Percentiles rank a stretch among this genome's conserved stretches.
These are phyloP conservation scores for Daldinia sp. DNA, from an alignment of 2,329 filamentous ascomycete genomes.

Conservation along the genomic window DNA sequence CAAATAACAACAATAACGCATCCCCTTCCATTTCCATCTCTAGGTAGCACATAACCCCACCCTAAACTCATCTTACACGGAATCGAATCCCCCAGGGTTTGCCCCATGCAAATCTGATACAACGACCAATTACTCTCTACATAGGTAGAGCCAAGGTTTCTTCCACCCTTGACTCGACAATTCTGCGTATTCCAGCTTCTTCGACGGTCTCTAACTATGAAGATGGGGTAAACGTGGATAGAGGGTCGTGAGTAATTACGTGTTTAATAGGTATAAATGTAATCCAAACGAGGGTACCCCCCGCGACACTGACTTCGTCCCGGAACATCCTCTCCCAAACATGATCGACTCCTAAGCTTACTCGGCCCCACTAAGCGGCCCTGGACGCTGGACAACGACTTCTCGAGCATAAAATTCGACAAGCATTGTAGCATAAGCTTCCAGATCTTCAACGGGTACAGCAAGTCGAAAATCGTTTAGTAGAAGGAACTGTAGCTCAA, in stretches of 20 bases:
- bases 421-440: constrained; percentile 97
- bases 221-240: constrained; percentile 3
- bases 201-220: background rate
- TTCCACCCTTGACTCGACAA: constrained; percentile 29
- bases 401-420: constrained; percentile 98
- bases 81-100: constrained; percentile 8
- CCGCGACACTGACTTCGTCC: background rate
- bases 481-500: constrained; percentile 94
- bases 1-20: constrained; percentile 44
- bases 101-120: constrained; percentile 28
- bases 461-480: constrained; percentile 96
- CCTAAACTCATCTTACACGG: constrained; percentile 13
- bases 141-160: constrained; percentile 33
- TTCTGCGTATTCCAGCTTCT: constrained; percentile 6
- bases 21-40: background rate
- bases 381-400: constrained; percentile 64
- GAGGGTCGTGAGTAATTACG: constrained; percentile 7
- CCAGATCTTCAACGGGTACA: constrained; percentile 92
- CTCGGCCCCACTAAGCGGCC: constrained; percentile 32
- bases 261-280: constrained; percentile 12
- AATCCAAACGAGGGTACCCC: constrained; percentile 9
- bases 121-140: constrained; percentile 30
- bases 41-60: background rate
- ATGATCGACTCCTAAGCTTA: background rate
- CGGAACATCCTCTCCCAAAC: constrained; percentile 8